A percentile compares a stretch with the other conserved stretches of the same genome.
Conservation (phyloP, 148 eudicot species). For the Pouteria glomerata region DNA sequence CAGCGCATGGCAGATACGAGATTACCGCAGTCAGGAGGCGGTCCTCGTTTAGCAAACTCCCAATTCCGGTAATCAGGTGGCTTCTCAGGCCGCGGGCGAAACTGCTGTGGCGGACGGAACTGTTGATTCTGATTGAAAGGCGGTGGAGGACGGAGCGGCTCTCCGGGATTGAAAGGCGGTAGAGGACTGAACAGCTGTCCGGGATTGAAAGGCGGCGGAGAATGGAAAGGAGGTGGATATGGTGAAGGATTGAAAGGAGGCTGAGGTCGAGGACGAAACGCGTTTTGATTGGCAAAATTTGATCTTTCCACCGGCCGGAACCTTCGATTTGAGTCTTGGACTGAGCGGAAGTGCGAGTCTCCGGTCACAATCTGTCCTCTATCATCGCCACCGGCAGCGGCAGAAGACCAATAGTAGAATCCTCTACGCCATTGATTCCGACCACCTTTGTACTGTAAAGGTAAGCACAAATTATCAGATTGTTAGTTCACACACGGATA, state of each 20-base stretch:
- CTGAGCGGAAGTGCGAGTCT: slow-evolving; percentile 38
- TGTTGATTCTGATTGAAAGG: slow-evolving; percentile 10
- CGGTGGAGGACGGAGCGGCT: slow-evolving; percentile 8
- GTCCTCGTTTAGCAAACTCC: slow-evolving; percentile 45
- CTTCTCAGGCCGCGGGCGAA: slow-evolving; percentile 20
- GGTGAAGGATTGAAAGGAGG: slow-evolving; percentile 10
- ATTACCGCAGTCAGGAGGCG: slow-evolving; percentile 46
- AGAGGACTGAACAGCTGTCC: neutral
- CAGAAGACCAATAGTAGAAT: slow-evolving; percentile 33
- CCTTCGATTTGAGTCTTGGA: slow-evolving; percentile 30
- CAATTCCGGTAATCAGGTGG: slow-evolving; percentile 51
- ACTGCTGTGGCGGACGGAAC: slow-evolving; percentile 18
- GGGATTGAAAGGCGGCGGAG: slow-evolving; percentile 7
- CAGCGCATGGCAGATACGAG: neutral
- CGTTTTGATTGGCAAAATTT: neutral
- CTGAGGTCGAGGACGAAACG: neutral
- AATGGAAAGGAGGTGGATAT: slow-evolving; percentile 14
- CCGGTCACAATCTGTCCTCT: slow-evolving; percentile 32
- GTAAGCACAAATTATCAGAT: neutral
- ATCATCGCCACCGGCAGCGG: neutral
- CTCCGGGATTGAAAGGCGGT: neutral
- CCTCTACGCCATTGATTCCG: slow-evolving; percentile 29
- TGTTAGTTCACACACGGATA: neutral
- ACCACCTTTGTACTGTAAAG: slow-evolving; percentile 44
- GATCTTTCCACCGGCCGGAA: slow-evolving; percentile 20